phyloP scores from a whole-genome alignment of 2,329 filamentous ascomycete genomes.

The Cadophora sp. region DNA sequence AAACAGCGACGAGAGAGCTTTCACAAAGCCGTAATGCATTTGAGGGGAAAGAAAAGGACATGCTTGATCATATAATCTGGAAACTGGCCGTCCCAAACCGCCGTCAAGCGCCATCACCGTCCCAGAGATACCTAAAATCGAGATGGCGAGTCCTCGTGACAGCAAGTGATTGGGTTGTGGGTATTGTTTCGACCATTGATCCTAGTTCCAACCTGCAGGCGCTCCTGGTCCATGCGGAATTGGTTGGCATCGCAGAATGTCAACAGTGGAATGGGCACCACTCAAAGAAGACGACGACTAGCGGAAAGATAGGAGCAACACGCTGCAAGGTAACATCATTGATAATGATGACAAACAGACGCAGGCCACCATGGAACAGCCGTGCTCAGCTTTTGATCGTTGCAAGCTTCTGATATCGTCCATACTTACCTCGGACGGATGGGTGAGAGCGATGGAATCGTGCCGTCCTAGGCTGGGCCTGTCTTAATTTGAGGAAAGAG shows the following conservation, averaged over 20 bases:
- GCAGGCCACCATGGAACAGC: no score
- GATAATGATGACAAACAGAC: not conserved
- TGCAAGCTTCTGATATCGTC: no score
- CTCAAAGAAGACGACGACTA: slow-evolving; percentile 15
- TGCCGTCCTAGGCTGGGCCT: slow-evolving; percentile 6
- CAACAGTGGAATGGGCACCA: slow-evolving; percentile 17
- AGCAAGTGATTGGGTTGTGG: slow-evolving; percentile 33
- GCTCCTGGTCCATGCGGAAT: slow-evolving; percentile 31
- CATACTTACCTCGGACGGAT: not conserved
- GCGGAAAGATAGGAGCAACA: not conserved
- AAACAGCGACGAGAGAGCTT: no score
- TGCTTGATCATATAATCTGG: no score
- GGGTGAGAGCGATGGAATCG: slow-evolving; percentile 3
- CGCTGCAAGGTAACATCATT: not conserved
- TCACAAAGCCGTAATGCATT: no score
- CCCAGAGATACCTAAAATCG: slow-evolving; percentile 24
- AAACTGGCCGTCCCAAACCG: slow-evolving; percentile 17
- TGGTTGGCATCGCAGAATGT: slow-evolving; percentile 27
- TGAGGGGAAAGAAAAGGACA: no score
- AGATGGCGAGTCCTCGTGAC: slow-evolving; percentile 31
- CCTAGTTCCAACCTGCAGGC: slow-evolving; percentile 32
- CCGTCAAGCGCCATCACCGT: slow-evolving; percentile 21
- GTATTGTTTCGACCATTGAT: slow-evolving; percentile 19
- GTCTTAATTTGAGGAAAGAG: slow-evolving; percentile 14
- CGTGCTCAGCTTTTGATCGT: no score